These are phyloP conservation scores for Eimeria falciformis DNA, from an alignment of 169 alveolate species.

Conservation along the genomic window DNA sequence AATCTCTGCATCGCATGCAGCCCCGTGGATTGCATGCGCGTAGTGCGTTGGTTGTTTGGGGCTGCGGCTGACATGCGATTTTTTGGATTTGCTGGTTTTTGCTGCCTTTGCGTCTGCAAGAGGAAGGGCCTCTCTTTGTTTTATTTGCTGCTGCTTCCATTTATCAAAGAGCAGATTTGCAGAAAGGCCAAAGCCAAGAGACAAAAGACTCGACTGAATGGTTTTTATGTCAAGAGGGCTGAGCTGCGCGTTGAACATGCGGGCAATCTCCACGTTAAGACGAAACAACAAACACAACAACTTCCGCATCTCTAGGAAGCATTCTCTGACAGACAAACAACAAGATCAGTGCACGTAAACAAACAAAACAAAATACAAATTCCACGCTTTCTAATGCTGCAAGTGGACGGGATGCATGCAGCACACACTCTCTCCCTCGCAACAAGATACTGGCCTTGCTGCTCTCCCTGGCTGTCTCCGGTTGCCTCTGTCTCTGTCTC, in stretches of 20 bases:
- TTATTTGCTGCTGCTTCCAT: constrained; percentile 24
- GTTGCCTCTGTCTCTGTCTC: neutral
- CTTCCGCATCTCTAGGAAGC: constrained; percentile 20
- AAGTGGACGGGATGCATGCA: no score
- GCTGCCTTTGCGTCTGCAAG: neutral
- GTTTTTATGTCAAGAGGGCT: neutral
- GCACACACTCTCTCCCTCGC: no score
- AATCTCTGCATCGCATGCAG: no score
- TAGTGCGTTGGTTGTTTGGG: no score
- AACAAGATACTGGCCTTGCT: no score
- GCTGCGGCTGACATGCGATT: no score
- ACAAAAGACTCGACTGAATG: constrained; percentile 7
- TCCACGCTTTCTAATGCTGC: no score
- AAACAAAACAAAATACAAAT: no score
- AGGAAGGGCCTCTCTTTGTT: neutral
- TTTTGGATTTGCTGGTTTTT: neutral
- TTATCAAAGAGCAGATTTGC: neutral
- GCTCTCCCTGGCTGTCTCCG: no score
- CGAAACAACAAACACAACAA: constrained; percentile 32
- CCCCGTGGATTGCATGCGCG: no score
- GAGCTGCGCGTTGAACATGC: constrained; percentile 9
- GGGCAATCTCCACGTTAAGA: neutral
- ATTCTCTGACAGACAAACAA: constrained; percentile 6
- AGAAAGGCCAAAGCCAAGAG: constrained; percentile 14
- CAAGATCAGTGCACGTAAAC: no score